These are phyloP conservation scores for Berkeleyomyces rouxiae DNA, from an alignment of 2,329 filamentous ascomycete genomes.

Conservation along the genomic window DNA sequence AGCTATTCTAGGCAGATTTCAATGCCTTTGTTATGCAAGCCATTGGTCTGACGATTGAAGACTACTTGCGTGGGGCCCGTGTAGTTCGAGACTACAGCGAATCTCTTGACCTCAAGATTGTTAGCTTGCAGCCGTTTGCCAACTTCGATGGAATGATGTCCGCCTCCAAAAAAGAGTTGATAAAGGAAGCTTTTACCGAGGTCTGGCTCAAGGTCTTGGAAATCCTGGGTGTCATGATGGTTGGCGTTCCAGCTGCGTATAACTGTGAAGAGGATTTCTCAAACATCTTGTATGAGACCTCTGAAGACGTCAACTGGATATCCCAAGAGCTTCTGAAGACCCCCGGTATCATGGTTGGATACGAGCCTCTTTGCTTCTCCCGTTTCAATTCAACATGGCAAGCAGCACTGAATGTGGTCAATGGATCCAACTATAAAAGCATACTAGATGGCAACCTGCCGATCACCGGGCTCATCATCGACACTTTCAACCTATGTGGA, in stretches of 20 bases:
- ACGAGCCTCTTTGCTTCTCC: slow-evolving; percentile 16
- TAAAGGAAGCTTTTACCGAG: slow-evolving; percentile 8
- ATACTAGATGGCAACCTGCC: not conserved
- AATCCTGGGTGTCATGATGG: slow-evolving; percentile 13
- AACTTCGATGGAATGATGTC: slow-evolving; percentile 14
- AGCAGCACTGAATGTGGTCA: slow-evolving; percentile 14
- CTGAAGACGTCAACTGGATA: slow-evolving; percentile 8
- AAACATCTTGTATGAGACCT: slow-evolving; percentile 2
- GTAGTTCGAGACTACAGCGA: slow-evolving; percentile 8
- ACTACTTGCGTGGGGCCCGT: slow-evolving; percentile 3
- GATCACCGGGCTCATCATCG: slow-evolving; percentile 16
- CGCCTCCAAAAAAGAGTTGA: not conserved
- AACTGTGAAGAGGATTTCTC: slow-evolving; percentile 5
- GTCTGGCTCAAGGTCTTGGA: slow-evolving; percentile 14
- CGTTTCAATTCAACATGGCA: slow-evolving; percentile 13
- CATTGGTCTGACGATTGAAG: not conserved
- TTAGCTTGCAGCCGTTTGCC: slow-evolving; percentile 16
- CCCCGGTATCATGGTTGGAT: slow-evolving; percentile 14
- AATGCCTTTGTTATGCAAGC: slow-evolving; percentile 1
- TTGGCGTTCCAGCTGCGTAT: slow-evolving; percentile 16
- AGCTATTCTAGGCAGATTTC: slow-evolving; percentile 17
- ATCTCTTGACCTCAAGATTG: slow-evolving; percentile 11
- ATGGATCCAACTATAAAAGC: not conserved
- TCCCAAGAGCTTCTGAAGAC: slow-evolving; percentile 2
- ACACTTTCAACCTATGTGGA: slow-evolving; percentile 19